These are phyloP conservation scores for Telopea speciosissima DNA, from an alignment of 177 flowering plant species.

Conservation along the genomic window DNA sequence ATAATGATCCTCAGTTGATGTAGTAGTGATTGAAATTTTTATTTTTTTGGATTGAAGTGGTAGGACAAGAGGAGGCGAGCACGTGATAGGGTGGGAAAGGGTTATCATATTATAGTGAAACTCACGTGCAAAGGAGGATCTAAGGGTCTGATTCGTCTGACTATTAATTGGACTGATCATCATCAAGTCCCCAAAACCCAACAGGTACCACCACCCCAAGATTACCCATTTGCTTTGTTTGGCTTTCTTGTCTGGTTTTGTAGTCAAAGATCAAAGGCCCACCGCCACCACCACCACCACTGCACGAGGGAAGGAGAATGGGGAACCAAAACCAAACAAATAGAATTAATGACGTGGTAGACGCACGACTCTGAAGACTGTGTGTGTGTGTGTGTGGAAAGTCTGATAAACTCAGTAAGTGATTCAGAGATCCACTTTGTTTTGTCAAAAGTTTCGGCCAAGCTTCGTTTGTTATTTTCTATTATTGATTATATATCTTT, in stretches of 20 bases:
- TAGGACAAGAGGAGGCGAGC: not conserved
- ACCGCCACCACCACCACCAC: not conserved
- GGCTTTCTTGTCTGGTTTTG: not conserved
- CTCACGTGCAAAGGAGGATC: slow-evolving; percentile 58
- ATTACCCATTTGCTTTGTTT: not conserved
- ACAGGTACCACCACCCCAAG: not conserved
- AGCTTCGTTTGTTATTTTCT: not conserved
- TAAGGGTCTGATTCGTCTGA: slow-evolving; percentile 9
- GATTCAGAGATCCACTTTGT: not conserved
- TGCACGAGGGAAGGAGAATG: slow-evolving; percentile 12
- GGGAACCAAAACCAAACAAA: not conserved
- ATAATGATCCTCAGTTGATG: no score
- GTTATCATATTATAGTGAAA: slow-evolving; percentile 11
- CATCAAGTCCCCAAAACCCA: slow-evolving; percentile 15
- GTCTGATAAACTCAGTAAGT: not conserved
- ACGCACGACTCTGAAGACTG: no score
- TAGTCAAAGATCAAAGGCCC: slow-evolving; percentile 18
- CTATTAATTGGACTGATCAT: slow-evolving; percentile 15
- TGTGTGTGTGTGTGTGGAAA: slow-evolving; percentile 11
- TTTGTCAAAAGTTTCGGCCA: not conserved
- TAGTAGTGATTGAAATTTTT: no score
- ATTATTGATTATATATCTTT: not conserved
- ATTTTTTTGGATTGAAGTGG: not conserved
- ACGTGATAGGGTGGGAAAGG: not conserved
- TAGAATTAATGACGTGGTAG: slow-evolving; percentile 17